Percentiles rank a stretch among this genome's conserved stretches.
Evolutionary conservation across 345 rosid species (phyloP).

Genomic region (Durio zibethinus): DNA sequence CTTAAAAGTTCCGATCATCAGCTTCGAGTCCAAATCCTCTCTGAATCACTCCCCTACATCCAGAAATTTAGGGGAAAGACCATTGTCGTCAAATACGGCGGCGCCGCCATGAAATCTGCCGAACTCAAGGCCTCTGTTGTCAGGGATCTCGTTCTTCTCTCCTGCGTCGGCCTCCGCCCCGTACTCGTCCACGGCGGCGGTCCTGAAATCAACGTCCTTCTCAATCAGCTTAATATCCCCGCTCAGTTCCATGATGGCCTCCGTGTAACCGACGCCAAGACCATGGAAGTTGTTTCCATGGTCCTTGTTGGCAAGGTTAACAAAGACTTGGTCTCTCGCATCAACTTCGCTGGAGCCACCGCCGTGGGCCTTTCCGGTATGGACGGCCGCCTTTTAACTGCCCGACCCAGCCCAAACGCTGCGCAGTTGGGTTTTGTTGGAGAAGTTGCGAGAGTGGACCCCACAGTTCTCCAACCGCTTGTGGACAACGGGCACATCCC

Average conservation of each 20-base stretch:
- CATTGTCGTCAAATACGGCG: constrained; percentile 87
- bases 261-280: constrained; percentile 79
- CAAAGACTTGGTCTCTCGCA: constrained; percentile 70
- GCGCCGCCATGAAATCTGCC: constrained; percentile 89
- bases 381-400: constrained; percentile 81
- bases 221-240: constrained; percentile 56
- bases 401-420: constrained; percentile 69
- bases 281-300: constrained; percentile 97
- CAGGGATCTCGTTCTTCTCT: constrained; percentile 71
- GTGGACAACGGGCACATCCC: constrained; percentile 66
- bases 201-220: constrained; percentile 78
- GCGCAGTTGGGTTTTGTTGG: constrained; percentile 80
- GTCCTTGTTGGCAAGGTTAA: constrained; percentile 86
- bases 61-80: constrained; percentile 89
- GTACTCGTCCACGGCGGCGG: constrained; percentile 94
- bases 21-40: constrained; percentile 66
- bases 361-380: constrained; percentile 85
- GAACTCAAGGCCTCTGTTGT: constrained; percentile 70
- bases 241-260: constrained; percentile 78
- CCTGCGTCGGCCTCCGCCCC: constrained; percentile 88
- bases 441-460: constrained; percentile 71
- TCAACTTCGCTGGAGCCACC: constrained; percentile 80
- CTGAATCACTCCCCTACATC: constrained; percentile 91
- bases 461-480: constrained; percentile 52
- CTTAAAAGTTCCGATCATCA: constrained; percentile 19